Evolutionary conservation across 805 yeast species (phyloP), one percentile per base, ranked within the genome.

Genomic region (Blastobotrys attinorum): DNA sequence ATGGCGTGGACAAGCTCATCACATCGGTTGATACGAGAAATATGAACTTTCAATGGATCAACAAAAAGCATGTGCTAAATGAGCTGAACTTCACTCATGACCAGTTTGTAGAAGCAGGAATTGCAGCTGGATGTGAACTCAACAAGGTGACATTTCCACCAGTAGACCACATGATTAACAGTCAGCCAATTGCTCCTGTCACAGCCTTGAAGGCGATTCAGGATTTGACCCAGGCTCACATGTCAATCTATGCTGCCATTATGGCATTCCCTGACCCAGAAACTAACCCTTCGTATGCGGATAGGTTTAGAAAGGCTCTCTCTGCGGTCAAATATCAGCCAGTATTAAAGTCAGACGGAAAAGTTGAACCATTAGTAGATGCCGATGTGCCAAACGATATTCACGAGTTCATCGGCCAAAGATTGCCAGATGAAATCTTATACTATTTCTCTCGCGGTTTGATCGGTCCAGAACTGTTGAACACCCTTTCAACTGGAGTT

Each of bases 381-480:
- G 69, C 67, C 31, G 65, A 65, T 43, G 64, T 82, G 38, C 97
- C 97, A 3, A 75, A 77, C 48, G 95, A 88, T 60, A 67, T 85
- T 10, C 92, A 85, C 59, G 88, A 81, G 37, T 75, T 88, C 38
- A 72, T 92, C 39, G 87, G 94, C 7, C 86, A 83, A 60, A 76
- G 89, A 57, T 68, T 92, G 41, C 94, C 97, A 1, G 83, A 86
- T 43, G 97, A 89, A 63, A 71, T 83, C 34, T 81, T 77, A 56
- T 88, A 81, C 59, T 92, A 87, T 61, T 77, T 77, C 57, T 81
- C 94, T 1, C 62, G 83, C 46, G 97, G 97, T 1, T 59, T 89
- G 20, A 65, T 83, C 10, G 75, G 80, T 5, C 64, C 81, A 4
- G 79, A 77, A 45, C 60, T 85, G 20, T 71, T 82, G 34, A 83